phyloP scores from a whole-genome alignment of 2,329 filamentous ascomycete genomes.

The Bretziella fagacearum region DNA sequence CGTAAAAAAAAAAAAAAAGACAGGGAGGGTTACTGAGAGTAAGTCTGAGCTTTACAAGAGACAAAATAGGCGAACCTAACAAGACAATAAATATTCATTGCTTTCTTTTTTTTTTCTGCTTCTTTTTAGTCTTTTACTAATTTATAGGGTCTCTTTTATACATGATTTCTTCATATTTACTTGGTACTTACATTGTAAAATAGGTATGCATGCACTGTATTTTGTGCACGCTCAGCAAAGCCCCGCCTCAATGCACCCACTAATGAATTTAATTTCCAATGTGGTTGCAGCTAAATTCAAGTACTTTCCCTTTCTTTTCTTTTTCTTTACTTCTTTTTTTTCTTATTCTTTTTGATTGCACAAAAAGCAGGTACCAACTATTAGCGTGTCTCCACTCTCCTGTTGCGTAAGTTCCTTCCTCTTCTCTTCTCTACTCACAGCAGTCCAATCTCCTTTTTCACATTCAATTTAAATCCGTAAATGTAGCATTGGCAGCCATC shows the following conservation, averaged over 20 bases:
- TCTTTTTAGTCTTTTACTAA: background rate
- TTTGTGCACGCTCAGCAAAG: too few relatives aligned
- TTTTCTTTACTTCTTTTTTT: background rate
- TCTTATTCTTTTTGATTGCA: background rate
- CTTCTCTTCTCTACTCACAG: background rate
- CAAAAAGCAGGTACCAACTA: constrained; percentile 1
- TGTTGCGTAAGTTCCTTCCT: background rate
- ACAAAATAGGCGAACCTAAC: background rate
- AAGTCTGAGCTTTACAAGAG: background rate
- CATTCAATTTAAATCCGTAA: too few relatives aligned
- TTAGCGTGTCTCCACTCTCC: background rate
- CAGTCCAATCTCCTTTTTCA: too few relatives aligned
- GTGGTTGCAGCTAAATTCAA: too few relatives aligned
- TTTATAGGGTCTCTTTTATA: too few relatives aligned
- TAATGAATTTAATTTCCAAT: too few relatives aligned
- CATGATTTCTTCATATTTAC: too few relatives aligned
- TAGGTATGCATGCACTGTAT: too few relatives aligned
- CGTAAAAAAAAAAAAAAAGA: background rate
- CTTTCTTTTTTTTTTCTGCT: background rate
- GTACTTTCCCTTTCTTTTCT: background rate
- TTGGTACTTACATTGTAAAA: too few relatives aligned
- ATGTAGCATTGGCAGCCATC: too few relatives aligned
- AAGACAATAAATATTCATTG: background rate
- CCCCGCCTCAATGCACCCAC: too few relatives aligned
- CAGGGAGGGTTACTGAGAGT: background rate